Evolutionary conservation across 495 filamentous ascomycete genomes (phyloP), one percentile per base, ranked within the genome.

Genomic region (Penicillium tannophilum): DNA sequence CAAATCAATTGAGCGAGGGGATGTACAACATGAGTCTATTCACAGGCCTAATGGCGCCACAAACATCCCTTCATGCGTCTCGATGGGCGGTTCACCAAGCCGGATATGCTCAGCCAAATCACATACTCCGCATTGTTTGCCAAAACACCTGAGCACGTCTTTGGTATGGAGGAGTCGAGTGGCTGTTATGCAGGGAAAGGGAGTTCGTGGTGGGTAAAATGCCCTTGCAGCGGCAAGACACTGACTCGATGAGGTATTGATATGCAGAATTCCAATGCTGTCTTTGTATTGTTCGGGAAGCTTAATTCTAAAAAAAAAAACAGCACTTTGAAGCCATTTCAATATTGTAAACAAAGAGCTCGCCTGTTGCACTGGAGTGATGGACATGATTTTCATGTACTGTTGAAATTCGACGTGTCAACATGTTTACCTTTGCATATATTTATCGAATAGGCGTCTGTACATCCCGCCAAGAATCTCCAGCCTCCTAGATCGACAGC

Each of bases 31-130:
- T 47, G 24, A 59, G 52, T 17, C 11, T 24, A 48, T 44, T 31
- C 14, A 16, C 11, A 17, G 39, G 24, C 33, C 16, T 14, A 33
- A 58, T 58, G 42, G 50, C 50, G 62, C 57, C 44, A 60, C 56
- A 14, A 14, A 31, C 4, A 59, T 16, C 35, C 49, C 42, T 14
- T 28, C 28, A 48, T 4, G 42, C 6, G 11, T n/a, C 14, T 11
- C 2, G 30, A 42, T 16, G 42, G 30, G 36, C 12, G 35, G 42
- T 24, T 16, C 6, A 46, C 45, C 52, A 45, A 20, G 12, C 24
- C n/a, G 48, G 35, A 54, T 20, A 54, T 49, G 36, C 43, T 45
- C 31, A 24, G 30, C 12, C 33, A 3, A 23, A 19, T 14, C 48
- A 46, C 24, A 41, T 28, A 16, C 44, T 35, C 14, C 42, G 20